Evolutionary conservation across 768 basidiomycete species (phyloP), one percentile per base, ranked within the genome.

Genomic region (Collybiopsis confluens): DNA sequence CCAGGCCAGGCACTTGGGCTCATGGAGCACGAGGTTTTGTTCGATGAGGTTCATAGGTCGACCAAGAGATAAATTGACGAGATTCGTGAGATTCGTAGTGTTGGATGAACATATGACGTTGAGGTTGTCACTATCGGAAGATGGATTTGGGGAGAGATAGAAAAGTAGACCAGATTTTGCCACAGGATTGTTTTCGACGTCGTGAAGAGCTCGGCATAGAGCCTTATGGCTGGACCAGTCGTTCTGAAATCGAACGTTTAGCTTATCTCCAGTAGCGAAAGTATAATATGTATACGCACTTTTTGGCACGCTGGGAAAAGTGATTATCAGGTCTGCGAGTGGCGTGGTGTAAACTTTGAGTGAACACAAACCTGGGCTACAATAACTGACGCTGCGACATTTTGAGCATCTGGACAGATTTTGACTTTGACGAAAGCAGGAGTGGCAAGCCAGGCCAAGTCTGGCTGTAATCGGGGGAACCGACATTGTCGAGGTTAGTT

Each of bases 381-480:
- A 72, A 53, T 72, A 72, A 11, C 61, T 60, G 13, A 72, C 67
- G 20, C 62, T 58, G 15, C 57, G 58, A 58, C 71, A 73, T 8
- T 60, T 61, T 2, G 63, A 59, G 54, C 71, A 73, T 41, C 55
- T 28, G 26, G 21, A 36, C 0, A 45, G 23, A 38, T 24, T 50
- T 52, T 3, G 8, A 18, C 21, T 13, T 20, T 36, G 33, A 20
- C 3, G 9, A 20, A 49, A 49, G 16, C 35, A 49, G 20, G 18
- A 18, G 20, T 36, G 16, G n/a, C 47, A 49, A 16, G 47, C 47
- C 23, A 30, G 47, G 8, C 47, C 47, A 4, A 49, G 16, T 24
- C 33, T 36, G 18, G 47, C 47, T 36, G 30, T 36, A 9, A 49
- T n/a, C 11, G 47, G 47, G 33, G 45, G 45, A 28, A 47, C n/a